phyloP scores from a whole-genome alignment of 495 filamentous ascomycete genomes.

The Neohortaea acidophila region DNA sequence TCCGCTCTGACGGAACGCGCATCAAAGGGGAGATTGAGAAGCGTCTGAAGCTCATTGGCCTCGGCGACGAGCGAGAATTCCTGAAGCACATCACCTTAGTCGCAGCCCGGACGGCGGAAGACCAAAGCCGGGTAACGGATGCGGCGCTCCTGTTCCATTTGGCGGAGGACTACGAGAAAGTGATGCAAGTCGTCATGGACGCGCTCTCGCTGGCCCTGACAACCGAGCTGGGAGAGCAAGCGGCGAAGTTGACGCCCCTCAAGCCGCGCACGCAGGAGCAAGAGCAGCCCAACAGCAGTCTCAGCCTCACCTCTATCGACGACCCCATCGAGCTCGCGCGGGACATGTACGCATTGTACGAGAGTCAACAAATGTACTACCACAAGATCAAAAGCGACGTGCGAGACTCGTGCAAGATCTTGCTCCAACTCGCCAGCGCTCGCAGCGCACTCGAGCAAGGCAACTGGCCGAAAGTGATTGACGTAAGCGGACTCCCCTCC shows the following conservation, averaged over 20 bases:
- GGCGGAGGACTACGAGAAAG: slow-evolving; percentile 83
- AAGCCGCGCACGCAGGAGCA: slow-evolving; percentile 42
- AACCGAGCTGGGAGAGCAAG: slow-evolving; percentile 62
- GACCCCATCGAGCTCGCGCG: slow-evolving; percentile 64
- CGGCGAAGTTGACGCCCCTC: slow-evolving; percentile 58
- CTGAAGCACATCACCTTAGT: slow-evolving; percentile 73
- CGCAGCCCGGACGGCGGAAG: slow-evolving; percentile 80
- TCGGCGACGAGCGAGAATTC: slow-evolving; percentile 67
- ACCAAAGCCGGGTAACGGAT: slow-evolving; percentile 81
- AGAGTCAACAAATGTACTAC: slow-evolving; percentile 56
- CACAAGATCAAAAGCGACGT: slow-evolving; percentile 49
- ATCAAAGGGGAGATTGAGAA: slow-evolving; percentile 79
- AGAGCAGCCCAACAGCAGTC: slow-evolving; percentile 37
- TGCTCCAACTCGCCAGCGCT: slow-evolving; percentile 64
- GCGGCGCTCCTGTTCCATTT: slow-evolving; percentile 89
- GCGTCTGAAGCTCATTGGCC: slow-evolving; percentile 66
- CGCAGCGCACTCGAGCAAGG: slow-evolving; percentile 53
- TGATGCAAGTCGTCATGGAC: slow-evolving; percentile 74
- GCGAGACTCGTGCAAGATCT: slow-evolving; percentile 50
- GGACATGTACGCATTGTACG: slow-evolving; percentile 71
- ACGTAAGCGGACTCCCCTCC: slow-evolving; percentile 43
- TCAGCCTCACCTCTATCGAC: slow-evolving; percentile 74
- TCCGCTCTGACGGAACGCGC: slow-evolving; percentile 62
- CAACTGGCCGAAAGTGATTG: slow-evolving; percentile 62
- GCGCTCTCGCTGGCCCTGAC: slow-evolving; percentile 78